phyloP scores from a whole-genome alignment of 257 asterid species.

The Fraxinus anomala region DNA sequence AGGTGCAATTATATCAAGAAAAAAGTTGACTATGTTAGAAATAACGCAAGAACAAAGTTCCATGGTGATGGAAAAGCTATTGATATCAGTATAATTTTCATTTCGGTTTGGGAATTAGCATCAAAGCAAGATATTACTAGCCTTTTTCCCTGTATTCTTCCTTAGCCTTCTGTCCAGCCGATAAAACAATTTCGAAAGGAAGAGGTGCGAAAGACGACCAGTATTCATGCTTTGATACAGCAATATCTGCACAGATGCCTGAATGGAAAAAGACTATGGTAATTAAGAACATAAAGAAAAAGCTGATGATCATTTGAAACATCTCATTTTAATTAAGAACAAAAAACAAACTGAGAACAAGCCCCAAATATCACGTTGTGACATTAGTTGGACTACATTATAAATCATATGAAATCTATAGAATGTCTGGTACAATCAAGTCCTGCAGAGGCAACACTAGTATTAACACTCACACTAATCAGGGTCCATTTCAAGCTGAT shows the following conservation, averaged over 20 bases:
- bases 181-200: constrained; percentile 86
- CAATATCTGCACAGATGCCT: constrained; percentile 88
- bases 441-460: background rate
- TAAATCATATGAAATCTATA: background rate
- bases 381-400: background rate
- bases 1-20: background rate
- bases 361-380: background rate
- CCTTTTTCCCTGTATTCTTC: constrained; percentile 80
- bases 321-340: background rate
- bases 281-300: constrained; percentile 13
- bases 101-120: constrained; percentile 23
- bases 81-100: constrained; percentile 13
- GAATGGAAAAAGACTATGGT: constrained; percentile 21
- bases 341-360: background rate
- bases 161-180: constrained; percentile 98
- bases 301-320: background rate
- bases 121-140: constrained; percentile 37
- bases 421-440: background rate
- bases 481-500: constrained; percentile 1
- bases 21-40: constrained; percentile 11
- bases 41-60: constrained; percentile 4
- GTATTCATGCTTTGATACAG: constrained; percentile 74
- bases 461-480: background rate
- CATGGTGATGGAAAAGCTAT: background rate
- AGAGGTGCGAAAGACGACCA: constrained; percentile 99